These are phyloP conservation scores for Saccharomyces kudriavzevii DNA, from an alignment of 805 yeast genomes.

Conservation along the genomic window DNA sequence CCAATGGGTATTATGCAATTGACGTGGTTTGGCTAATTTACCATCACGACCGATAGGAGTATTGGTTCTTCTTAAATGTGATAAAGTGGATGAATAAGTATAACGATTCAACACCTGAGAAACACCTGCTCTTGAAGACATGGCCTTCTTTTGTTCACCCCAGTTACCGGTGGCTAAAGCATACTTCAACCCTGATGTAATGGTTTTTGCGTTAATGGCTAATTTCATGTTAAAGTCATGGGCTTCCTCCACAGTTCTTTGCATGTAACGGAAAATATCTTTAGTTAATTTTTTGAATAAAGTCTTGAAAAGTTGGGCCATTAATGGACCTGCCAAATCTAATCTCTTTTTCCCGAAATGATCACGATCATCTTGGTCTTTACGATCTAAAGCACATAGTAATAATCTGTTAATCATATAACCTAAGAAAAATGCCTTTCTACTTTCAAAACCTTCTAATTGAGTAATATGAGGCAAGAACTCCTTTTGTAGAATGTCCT, in stretches of 20 bases:
- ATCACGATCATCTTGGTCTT: constrained; percentile 98
- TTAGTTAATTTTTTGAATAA: constrained; percentile 90
- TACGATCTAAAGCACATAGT: constrained; percentile 92
- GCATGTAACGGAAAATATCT: constrained; percentile 97
- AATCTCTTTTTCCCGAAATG: constrained; percentile 98
- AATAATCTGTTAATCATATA: constrained; percentile 94
- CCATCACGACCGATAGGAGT: constrained; percentile 99
- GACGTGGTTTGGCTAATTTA: constrained; percentile 97
- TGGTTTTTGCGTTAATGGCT: constrained; percentile 94
- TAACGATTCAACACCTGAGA: constrained; percentile 97
- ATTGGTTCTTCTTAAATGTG: constrained; percentile 97
- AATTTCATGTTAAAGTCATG: constrained; percentile 92
- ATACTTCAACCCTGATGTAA: constrained; percentile 94
- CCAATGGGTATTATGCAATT: constrained; percentile 98
- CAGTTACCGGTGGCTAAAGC: constrained; percentile 99
- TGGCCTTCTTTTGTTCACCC: constrained; percentile 99
- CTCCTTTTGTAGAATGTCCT: constrained; percentile 93
- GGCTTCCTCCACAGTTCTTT: constrained; percentile 95
- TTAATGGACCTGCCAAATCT: constrained; percentile 96
- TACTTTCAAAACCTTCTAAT: constrained; percentile 91
- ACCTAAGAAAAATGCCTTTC: constrained; percentile 95
- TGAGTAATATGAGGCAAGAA: constrained; percentile 95
- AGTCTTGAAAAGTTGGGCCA: constrained; percentile 91
- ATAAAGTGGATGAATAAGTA: constrained; percentile 95
- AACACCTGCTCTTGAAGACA: constrained; percentile 98